Evolutionary conservation across 805 yeast genomes (phyloP).

Genomic region (Zygosaccharomyces kombuchaensis): DNA sequence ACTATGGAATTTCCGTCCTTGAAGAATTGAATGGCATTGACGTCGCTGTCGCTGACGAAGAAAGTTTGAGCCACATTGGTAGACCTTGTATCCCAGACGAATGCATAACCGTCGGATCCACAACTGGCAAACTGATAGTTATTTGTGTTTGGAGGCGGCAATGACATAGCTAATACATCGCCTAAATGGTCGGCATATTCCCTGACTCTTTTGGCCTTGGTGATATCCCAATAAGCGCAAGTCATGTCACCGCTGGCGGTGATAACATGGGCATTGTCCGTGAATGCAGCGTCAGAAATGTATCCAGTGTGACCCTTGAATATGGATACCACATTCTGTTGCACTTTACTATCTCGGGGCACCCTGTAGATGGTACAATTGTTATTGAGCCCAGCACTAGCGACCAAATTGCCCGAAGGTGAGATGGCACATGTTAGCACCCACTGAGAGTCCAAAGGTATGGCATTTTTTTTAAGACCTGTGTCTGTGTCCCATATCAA

Average conservation of each 20-base stretch:
- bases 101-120: constrained; percentile 63
- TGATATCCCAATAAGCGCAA: constrained; percentile 73
- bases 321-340: constrained; percentile 45
- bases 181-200: constrained; percentile 66
- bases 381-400: constrained; percentile 81
- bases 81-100: constrained; percentile 62
- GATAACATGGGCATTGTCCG: constrained; percentile 51
- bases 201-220: constrained; percentile 48
- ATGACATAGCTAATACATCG: constrained; percentile 55
- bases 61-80: constrained; percentile 47
- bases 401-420: constrained; percentile 61
- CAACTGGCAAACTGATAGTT: constrained; percentile 50
- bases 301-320: constrained; percentile 83
- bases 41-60: constrained; percentile 58
- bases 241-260: constrained; percentile 84
- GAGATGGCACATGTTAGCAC: constrained; percentile 71
- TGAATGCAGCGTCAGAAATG: constrained; percentile 67
- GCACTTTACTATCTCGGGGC: constrained; percentile 33
- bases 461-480: constrained; percentile 65
- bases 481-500: constrained; percentile 77
- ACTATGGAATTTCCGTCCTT: constrained; percentile 69
- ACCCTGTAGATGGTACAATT: constrained; percentile 65
- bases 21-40: constrained; percentile 56
- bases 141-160: constrained; percentile 24
- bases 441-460: constrained; percentile 73